These are phyloP conservation scores for Fusarium equiseti DNA, from an alignment of 2,329 filamentous ascomycete species.

Conservation along the genomic window DNA sequence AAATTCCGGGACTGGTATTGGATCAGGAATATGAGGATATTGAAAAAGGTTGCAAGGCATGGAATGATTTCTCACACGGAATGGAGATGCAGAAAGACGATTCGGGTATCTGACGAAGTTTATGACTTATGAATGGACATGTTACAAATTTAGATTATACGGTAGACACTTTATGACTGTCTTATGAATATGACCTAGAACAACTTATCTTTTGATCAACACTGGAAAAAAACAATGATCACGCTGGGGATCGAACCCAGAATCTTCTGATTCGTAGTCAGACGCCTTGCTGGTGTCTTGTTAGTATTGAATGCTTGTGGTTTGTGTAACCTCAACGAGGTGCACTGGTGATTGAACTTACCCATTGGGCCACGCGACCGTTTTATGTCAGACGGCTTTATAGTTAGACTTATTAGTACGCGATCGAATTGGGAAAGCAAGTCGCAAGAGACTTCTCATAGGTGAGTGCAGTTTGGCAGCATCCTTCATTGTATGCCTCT, in stretches of 20 bases:
- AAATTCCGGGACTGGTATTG: constrained; percentile 35
- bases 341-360: constrained; percentile 39
- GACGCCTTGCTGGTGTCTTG: neutral
- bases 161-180: neutral
- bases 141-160: neutral
- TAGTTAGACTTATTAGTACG: neutral
- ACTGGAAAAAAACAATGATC: constrained; percentile 2
- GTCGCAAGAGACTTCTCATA: neutral
- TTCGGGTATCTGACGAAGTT: constrained; percentile 32
- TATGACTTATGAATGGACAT: neutral
- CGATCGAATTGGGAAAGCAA: neutral
- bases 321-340: constrained; percentile 48
- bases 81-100: constrained; percentile 38
- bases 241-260: constrained; percentile 47
- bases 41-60: constrained; percentile 29
- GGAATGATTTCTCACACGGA: constrained; percentile 26
- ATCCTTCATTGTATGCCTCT: neutral
- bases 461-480: neutral
- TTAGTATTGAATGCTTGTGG: constrained; percentile 44
- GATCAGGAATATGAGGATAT: constrained; percentile 27
- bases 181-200: neutral
- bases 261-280: neutral
- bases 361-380: constrained; percentile 47
- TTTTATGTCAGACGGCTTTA: neutral
- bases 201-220: neutral